Evolutionary conservation across 2,329 filamentous ascomycete species (phyloP), one percentile per base, ranked within the genome.

Genomic region (Colletotrichum navitas): DNA sequence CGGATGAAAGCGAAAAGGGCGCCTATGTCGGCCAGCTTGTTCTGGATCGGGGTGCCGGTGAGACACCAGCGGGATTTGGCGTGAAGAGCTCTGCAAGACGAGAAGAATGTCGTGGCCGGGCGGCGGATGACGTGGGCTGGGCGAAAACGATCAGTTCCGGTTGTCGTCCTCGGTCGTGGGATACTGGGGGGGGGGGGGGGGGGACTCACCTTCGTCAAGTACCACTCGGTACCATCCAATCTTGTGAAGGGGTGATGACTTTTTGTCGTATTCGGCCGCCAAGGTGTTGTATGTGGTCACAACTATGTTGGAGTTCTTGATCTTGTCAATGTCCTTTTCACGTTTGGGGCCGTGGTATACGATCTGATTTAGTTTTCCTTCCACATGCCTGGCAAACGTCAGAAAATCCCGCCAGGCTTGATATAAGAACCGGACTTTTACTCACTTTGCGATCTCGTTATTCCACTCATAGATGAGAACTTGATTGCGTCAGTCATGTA

Each of bases 31-130:
- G 85, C 83, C 0, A 89, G 78, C 2, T 78, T 79, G 73, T 89
- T 89, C 68, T 89, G 87, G 32, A 89, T 85, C 0, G 87, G 87
- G 0, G 86, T 88, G 0, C 86, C 86, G 0, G 85, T 85, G 0
- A 88, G 78, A 72, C 85, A 88, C 87, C 87, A 89, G 11, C 87
- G 80, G 0, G 81, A 83, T 2, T 79, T 78, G 0, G 86, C 83
- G 1, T 75, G 66, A 0, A 90, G 78, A 0, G 81, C 78, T 29
- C 76, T 74, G 5, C 85, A 84, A 0, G 85, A 81, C 1, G 79
- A 80, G 70, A 85, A 81, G 12, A 86, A 80, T 0, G 78, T 80
- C 1, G 85, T 88, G 5, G 82, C 78, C 24, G 80, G 80, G 2
- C 83, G 83, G n/a, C 86, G 72, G 3, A 79, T 87, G 2, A 81